Evolutionary conservation across 2,329 filamentous ascomycete species (phyloP).

Genomic region (Xylaria sp.): DNA sequence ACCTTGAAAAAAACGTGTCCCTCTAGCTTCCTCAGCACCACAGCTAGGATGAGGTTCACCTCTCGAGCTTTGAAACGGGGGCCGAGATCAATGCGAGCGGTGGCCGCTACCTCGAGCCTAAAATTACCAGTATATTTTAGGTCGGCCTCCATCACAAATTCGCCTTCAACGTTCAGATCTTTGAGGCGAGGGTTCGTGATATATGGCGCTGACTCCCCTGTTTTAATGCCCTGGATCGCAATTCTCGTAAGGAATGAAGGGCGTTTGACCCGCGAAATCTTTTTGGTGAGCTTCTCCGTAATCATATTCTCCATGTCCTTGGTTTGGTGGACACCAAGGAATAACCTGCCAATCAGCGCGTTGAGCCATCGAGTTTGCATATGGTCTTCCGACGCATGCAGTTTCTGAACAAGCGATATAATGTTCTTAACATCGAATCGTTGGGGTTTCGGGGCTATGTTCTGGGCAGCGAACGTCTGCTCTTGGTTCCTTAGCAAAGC

Average conservation of each 20-base stretch:
- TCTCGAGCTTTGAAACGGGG: slow-evolving; percentile 87
- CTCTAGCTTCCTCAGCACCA: slow-evolving; percentile 82
- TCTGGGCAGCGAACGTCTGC: slow-evolving; percentile 62
- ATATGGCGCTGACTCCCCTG: slow-evolving; percentile 84
- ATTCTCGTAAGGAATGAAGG: slow-evolving; percentile 89
- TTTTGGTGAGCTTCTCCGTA: slow-evolving; percentile 87
- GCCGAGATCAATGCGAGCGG: slow-evolving; percentile 88
- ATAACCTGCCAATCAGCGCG: slow-evolving; percentile 84
- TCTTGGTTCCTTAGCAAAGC: slow-evolving; percentile 85
- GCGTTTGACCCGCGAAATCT: slow-evolving; percentile 91
- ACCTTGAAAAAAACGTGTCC: slow-evolving; percentile 85
- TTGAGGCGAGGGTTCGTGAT: slow-evolving; percentile 87
- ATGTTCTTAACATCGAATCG: slow-evolving; percentile 85
- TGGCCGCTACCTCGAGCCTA: slow-evolving; percentile 87
- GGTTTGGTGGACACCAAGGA: slow-evolving; percentile 86
- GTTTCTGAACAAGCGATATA: slow-evolving; percentile 83
- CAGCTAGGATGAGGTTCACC: slow-evolving; percentile 86
- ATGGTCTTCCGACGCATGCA: slow-evolving; percentile 92
- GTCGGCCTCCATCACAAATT: slow-evolving; percentile 85
- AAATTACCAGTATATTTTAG: slow-evolving; percentile 89
- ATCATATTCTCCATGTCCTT: slow-evolving; percentile 79
- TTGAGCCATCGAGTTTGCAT: slow-evolving; percentile 93
- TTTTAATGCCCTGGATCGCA: slow-evolving; percentile 79
- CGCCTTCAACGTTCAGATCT: slow-evolving; percentile 89
- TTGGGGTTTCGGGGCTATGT: slow-evolving; percentile 69